These are phyloP conservation scores for Sindora glabra DNA, from an alignment of 306 rosid genomes.

Conservation along the genomic window DNA sequence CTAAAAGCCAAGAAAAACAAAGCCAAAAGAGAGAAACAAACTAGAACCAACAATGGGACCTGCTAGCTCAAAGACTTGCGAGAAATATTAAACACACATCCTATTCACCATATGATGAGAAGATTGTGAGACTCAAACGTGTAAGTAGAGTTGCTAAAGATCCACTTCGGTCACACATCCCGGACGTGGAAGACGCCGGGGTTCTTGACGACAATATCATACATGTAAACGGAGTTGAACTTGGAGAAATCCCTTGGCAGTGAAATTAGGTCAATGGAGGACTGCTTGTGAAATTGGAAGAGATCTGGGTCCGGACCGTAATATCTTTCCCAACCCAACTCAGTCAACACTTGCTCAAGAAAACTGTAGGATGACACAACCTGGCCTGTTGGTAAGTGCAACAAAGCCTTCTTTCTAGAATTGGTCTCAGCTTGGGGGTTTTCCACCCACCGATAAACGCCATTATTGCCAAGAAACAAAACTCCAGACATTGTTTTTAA, in stretches of 20 bases:
- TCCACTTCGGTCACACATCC: slow-evolving; percentile 25
- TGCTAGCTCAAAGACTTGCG: too few relatives aligned
- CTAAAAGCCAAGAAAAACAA: too few relatives aligned
- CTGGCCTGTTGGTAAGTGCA: slow-evolving; percentile 60
- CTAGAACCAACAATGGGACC: too few relatives aligned
- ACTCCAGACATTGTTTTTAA: slow-evolving; percentile 69
- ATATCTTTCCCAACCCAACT: slow-evolving; percentile 95
- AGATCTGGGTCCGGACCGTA: slow-evolving; percentile 75
- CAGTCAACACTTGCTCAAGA: slow-evolving; percentile 55
- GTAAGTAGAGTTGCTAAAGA: too few relatives aligned
- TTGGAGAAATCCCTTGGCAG: slow-evolving; percentile 72
- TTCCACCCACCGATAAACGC: slow-evolving; percentile 60
- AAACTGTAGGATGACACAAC: slow-evolving; percentile 51
- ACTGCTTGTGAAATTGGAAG: slow-evolving; percentile 77
- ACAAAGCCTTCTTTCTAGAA: slow-evolving; percentile 49
- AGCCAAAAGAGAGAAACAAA: too few relatives aligned
- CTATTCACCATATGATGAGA: too few relatives aligned
- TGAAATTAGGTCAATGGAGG: slow-evolving; percentile 83
- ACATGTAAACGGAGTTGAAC: slow-evolving; percentile 87
- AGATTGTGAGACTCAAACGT: too few relatives aligned
- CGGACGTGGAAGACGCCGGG: slow-evolving; percentile 86
- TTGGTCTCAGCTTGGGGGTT: slow-evolving; percentile 58
- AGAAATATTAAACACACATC: too few relatives aligned
- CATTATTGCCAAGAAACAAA: slow-evolving; percentile 63
- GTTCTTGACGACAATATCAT: slow-evolving; percentile 75